phyloP scores from a whole-genome alignment of 495 filamentous ascomycete species.

The Aspergillus kassunensis region DNA sequence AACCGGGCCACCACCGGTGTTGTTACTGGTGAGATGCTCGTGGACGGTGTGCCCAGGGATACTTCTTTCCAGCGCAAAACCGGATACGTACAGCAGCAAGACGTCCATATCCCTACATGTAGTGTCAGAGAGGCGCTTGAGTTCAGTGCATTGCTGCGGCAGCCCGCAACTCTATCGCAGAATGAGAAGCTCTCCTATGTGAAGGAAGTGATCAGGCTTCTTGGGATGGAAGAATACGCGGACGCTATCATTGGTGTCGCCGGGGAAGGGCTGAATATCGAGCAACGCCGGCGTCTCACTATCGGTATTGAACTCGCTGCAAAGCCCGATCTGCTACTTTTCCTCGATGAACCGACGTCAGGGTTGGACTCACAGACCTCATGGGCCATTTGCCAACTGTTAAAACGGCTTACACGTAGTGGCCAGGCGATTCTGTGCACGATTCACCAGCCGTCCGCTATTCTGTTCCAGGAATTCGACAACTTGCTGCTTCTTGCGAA shows the following conservation, averaged over 20 bases:
- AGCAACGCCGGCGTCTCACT: conserved; percentile 85
- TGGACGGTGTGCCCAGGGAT: conserved; percentile 55
- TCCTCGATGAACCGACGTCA: conserved; percentile 86
- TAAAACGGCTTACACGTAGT: conserved; percentile 79
- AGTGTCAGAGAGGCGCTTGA: conserved; percentile 84
- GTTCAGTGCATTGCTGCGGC: conserved; percentile 81
- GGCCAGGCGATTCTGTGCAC: conserved; percentile 92
- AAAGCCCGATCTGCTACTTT: conserved; percentile 80
- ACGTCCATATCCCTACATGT: conserved; percentile 75
- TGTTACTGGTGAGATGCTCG: conserved; percentile 51
- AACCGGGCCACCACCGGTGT: conserved; percentile 49
- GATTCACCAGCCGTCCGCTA: conserved; percentile 92
- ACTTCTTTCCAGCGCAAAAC: conserved; percentile 84
- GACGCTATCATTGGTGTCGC: conserved; percentile 42
- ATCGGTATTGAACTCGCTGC: conserved; percentile 93
- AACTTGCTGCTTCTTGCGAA: conserved; percentile 81
- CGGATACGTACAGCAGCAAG: conserved; percentile 91
- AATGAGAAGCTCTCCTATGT: conserved; percentile 48
- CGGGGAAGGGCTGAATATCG: conserved; percentile 73
- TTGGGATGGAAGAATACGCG: conserved; percentile 46
- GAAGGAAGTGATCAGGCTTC: conserved; percentile 49
- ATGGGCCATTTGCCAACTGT: conserved; percentile 79
- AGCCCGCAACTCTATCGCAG: conserved; percentile 52
- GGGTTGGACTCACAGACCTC: conserved; percentile 86
- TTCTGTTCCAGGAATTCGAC: conserved; percentile 94